Base-by-base conservation (phyloP, 805 yeast species). In the Candida ortonii region DNA sequence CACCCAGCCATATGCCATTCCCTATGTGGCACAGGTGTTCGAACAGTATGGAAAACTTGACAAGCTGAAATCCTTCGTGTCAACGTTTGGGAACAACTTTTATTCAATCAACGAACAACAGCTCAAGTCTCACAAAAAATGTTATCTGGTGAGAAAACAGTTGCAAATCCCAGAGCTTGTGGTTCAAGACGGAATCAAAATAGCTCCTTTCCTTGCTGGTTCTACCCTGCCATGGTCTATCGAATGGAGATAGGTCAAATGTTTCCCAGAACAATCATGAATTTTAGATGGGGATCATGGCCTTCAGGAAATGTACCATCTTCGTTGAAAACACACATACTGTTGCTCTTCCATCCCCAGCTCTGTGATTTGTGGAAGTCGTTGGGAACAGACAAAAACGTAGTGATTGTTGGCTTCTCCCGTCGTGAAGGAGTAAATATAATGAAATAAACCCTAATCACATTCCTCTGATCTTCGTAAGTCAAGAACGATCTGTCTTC, bases 171-270 rank as follows among this genome's bases (percentile, higher is more conserved):
- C 95, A 1, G 79, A 78, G 23, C 49, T 67, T 1, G 63, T 81
- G 29, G 65, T 67, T 11, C 67, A 64, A 10, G 59, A 69, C 19
- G 68, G 64, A 3, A 53, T 75, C 18, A 72, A 67, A 10, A 80
- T 84, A 21, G 90, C 87, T 12, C 97, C 97, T 7, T 90, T 90
- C 70, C 71, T 69, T 48, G 88, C 96, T 6, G 96, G 95, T 12
- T 78, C 82, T 34, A 71, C 67, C 36, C 68, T 90, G 31, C 53
- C 67, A 20, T 90, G 94, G 87, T 59, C 76, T 7, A 72, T 77
- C 5, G 84, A 81, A 60, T 89, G 97, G 97, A 26, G 37, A 38
- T 41, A 25, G 17, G 12, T 39, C 42, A 71, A 7, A 70, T 62
- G 42, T 64, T 63, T 4, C 78, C 78, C 13, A 72, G 45, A 15